Conservation (phyloP, 225 moss, liverwort and hornwort genomes). For the Neckera pumila region DNA sequence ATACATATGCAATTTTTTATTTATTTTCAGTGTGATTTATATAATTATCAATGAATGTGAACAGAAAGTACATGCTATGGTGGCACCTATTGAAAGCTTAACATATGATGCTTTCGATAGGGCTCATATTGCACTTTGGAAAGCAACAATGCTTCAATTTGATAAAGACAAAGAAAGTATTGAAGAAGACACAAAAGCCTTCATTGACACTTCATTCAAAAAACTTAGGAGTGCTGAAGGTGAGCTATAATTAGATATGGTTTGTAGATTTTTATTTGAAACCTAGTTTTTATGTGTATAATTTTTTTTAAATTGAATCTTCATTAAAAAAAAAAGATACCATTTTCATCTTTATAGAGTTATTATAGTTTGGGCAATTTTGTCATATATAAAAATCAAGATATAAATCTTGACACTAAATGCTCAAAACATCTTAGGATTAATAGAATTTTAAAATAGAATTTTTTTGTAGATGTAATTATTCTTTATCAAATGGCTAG, state of each 20-base stretch:
- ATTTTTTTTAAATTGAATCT: background rate
- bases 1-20: background rate
- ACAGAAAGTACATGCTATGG: conserved; percentile 82
- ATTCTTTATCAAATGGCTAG: background rate
- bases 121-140: conserved; percentile 52
- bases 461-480: background rate
- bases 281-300: too few relatives aligned
- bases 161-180: conserved; percentile 61
- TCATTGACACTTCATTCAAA: conserved; percentile 85
- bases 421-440: background rate
- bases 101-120: conserved; percentile 80
- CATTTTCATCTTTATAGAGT: too few relatives aligned
- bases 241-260: background rate
- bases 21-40: background rate
- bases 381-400: background rate
- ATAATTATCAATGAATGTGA: background rate
- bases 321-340: background rate
- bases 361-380: background rate
- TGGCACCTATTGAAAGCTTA: conserved; percentile 70
- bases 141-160: conserved; percentile 53
- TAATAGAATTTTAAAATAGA: background rate
- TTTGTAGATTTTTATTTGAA: background rate
- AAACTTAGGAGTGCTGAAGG: conserved; percentile 89
- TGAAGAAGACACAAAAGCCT: conserved; percentile 75
- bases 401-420: background rate